A percentile compares a stretch with the other conserved stretches of the same genome.
These are phyloP conservation scores for Pseudoneurospora amorphoporcata DNA, from an alignment of 495 filamentous ascomycete genomes.

Conservation along the genomic window DNA sequence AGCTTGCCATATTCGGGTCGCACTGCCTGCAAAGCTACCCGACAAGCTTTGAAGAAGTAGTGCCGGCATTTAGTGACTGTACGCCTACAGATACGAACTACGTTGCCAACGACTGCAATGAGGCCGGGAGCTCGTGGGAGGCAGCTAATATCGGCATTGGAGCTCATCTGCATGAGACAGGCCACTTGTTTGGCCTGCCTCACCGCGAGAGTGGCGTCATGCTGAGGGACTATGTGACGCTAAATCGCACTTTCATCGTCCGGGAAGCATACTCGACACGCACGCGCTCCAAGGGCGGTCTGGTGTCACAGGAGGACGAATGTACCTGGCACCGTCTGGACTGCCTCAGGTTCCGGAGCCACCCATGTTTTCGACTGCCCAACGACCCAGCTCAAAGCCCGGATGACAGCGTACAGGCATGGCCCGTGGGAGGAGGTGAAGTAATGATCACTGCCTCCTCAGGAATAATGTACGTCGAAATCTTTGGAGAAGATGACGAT, in stretches of 20 bases:
- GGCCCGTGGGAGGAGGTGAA: conserved; percentile 73
- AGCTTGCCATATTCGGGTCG: conserved; percentile 82
- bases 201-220: conserved; percentile 83
- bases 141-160: conserved; percentile 85
- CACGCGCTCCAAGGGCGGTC: conserved; percentile 69
- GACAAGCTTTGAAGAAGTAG: conserved; percentile 70
- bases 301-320: conserved; percentile 64
- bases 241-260: conserved; percentile 74
- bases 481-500: conserved; percentile 64
- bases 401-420: conserved; percentile 78
- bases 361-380: conserved; percentile 82
- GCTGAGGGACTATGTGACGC: conserved; percentile 70
- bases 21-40: conserved; percentile 85
- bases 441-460: conserved; percentile 71
- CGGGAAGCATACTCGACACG: conserved; percentile 75
- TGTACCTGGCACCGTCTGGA: conserved; percentile 86
- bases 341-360: conserved; percentile 74
- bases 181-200: conserved; percentile 79
- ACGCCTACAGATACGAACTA: conserved; percentile 73
- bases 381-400: conserved; percentile 54
- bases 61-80: conserved; percentile 77
- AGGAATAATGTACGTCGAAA: conserved; percentile 72
- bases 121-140: conserved; percentile 84
- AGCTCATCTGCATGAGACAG: conserved; percentile 80
- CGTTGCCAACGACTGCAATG: conserved; percentile 74